Evolutionary conservation across 2,329 filamentous ascomycete genomes (phyloP), one percentile per base, ranked within the genome.

Genomic region (Paecilomyces dactylethromorphus): DNA sequence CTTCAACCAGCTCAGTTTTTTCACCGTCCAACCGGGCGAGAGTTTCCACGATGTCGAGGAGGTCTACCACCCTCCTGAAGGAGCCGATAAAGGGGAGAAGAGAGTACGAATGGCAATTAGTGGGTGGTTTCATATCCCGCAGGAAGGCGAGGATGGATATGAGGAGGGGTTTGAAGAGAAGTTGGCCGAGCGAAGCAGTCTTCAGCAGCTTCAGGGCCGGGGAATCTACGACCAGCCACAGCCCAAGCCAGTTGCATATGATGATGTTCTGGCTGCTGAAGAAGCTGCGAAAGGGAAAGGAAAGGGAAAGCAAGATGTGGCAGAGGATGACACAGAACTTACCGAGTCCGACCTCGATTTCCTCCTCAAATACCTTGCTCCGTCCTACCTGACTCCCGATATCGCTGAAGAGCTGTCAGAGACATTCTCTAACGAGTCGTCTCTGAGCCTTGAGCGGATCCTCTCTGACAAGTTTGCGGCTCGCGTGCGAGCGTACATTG

Each of bases 21-120:
- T 99, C 74, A 92, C 92, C 18, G 95, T 99, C 6, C 92, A 97
- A 78, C 94, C 94, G 0, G 94, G 94, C n/a, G 88, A 96, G 82
- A 97, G 93, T 74, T 99, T 97, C 76, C 94, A 99, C 76, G 94
- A 99, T 73, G 94, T 99, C 58, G 93, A 97, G 77, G 94, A 99
- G 77, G 94, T 99, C 3, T 97, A 97, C 76, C 86, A 90, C 71
- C 82, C 85, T 68, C 80, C 78, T 63, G 81, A 71, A 60, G 80
- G 79, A 71, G 39, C 5, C 10, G 39, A 45, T 18, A 82, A 79
- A 67, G 82, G 82, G 71, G 85, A 82, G 73, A 82, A 70, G 61
- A 71, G 76, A 8, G 86, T 97, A 54, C 87, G 94, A 65, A 97
- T 99, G 93, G 94, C 94, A 55, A 96, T 99, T 70, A 96, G 91